phyloP scores from a whole-genome alignment of 2,329 filamentous ascomycete species.

The Fusarium guadeloupense region DNA sequence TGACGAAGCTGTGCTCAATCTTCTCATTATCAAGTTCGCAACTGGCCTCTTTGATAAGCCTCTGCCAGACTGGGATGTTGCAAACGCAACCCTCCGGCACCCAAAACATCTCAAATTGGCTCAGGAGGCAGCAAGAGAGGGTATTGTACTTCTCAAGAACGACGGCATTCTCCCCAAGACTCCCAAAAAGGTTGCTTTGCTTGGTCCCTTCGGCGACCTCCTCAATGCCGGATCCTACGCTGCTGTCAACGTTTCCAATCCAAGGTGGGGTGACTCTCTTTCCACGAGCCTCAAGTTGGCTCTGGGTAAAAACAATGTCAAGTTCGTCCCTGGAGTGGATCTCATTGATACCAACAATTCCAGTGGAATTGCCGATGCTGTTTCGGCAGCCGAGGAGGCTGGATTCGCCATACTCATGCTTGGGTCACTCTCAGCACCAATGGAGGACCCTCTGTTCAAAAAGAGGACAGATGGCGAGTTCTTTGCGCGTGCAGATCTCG shows the following conservation, averaged over 20 bases:
- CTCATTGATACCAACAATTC: constrained; percentile 30
- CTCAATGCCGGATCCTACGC: constrained; percentile 33
- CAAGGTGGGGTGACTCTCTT: constrained; percentile 29
- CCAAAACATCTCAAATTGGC: constrained; percentile 14
- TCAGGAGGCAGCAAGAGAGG: constrained; percentile 24
- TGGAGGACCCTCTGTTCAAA: constrained; percentile 36
- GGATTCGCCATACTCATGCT: constrained; percentile 46
- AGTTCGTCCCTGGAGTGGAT: constrained; percentile 24
- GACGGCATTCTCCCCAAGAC: constrained; percentile 64
- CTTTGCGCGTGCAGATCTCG: constrained; percentile 45
- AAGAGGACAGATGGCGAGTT: constrained; percentile 50
- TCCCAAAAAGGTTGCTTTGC: constrained; percentile 34
- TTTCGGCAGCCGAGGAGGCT: constrained; percentile 41
- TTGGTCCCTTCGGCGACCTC: constrained; percentile 43
- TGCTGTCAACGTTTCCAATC: constrained; percentile 28
- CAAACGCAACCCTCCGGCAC: constrained; percentile 25
- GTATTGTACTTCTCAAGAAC: constrained; percentile 71
- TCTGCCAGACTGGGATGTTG: constrained; percentile 32
- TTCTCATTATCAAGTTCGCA: constrained; percentile 46
- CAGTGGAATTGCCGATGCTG: constrained; percentile 32
- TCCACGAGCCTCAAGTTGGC: constrained; percentile 21
- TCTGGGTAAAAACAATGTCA: constrained; percentile 25
- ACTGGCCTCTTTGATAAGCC: constrained; percentile 42
- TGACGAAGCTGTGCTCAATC: constrained; percentile 38
- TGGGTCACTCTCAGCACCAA: constrained; percentile 42